A percentile compares a stretch with the other conserved stretches of the same genome.
phyloP scores from a whole-genome alignment of 2,329 filamentous ascomycete genomes.

The Penicillium glabrum region DNA sequence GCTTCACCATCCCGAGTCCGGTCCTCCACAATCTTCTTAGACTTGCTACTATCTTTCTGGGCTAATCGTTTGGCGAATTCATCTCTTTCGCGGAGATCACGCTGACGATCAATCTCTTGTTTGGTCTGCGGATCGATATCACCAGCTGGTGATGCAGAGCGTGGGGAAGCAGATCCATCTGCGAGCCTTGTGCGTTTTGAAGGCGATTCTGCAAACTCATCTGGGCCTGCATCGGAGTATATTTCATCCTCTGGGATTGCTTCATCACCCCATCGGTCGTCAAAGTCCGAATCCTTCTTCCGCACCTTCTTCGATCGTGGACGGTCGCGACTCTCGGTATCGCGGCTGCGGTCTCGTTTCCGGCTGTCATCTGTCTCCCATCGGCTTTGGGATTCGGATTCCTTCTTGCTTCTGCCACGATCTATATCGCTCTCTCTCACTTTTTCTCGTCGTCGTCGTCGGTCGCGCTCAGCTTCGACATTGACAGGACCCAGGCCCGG shows the following conservation, averaged over 20 bases:
- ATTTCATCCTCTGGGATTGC: slow-evolving; percentile 47
- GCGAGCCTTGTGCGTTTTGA: slow-evolving; percentile 70
- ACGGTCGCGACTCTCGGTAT: slow-evolving; percentile 40
- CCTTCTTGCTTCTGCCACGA: slow-evolving; percentile 19
- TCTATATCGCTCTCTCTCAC: slow-evolving; percentile 26
- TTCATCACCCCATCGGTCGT: slow-evolving; percentile 81
- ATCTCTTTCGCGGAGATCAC: slow-evolving; percentile 72
- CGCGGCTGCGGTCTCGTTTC: slow-evolving; percentile 40
- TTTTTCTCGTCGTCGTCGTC: slow-evolving; percentile 22
- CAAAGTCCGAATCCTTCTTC: slow-evolving; percentile 55
- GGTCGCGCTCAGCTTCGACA: slow-evolving; percentile 40
- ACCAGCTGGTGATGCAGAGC: slow-evolving; percentile 32
- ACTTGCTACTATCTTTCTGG: slow-evolving; percentile 68
- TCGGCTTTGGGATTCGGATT: slow-evolving; percentile 19
- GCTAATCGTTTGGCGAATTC: slow-evolving; percentile 76
- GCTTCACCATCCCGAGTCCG: slow-evolving; percentile 58
- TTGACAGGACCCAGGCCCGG: slow-evolving; percentile 31
- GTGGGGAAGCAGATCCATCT: slow-evolving; percentile 45
- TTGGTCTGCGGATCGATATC: slow-evolving; percentile 62
- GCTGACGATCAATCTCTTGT: slow-evolving; percentile 59
- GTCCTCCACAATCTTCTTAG: slow-evolving; percentile 67
- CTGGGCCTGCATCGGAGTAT: slow-evolving; percentile 48
- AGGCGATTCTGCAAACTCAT: slow-evolving; percentile 67
- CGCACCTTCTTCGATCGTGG: slow-evolving; percentile 53
- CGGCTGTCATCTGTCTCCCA: slow-evolving; percentile 36